Evolutionary conservation across 2,329 filamentous ascomycete species (phyloP).

Genomic region (Neofusicoccum kwambonambiense): DNA sequence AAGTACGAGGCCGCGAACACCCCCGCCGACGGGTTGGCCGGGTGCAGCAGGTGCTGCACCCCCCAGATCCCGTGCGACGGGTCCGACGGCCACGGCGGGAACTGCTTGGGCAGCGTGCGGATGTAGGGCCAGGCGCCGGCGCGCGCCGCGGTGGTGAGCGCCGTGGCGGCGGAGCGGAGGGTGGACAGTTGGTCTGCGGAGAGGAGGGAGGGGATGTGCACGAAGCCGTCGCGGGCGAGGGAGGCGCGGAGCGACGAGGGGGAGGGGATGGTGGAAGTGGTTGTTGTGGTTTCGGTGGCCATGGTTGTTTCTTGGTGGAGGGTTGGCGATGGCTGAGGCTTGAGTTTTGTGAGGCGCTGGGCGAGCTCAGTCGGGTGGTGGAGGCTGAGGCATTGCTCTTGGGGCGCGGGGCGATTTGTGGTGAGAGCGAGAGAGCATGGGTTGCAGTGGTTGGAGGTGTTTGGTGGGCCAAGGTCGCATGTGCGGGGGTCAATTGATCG

Average conservation of each 20-base stretch:
- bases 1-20: slow-evolving; percentile 73
- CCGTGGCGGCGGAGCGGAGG: slow-evolving; percentile 60
- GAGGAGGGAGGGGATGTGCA: slow-evolving; percentile 67
- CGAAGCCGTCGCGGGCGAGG: slow-evolving; percentile 72
- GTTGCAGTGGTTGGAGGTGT: background rate
- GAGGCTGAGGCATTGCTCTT: background rate
- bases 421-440: background rate
- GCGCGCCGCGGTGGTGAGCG: slow-evolving; percentile 62
- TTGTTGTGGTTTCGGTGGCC: background rate
- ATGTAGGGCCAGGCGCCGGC: slow-evolving; percentile 76
- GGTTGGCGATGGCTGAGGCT: background rate
- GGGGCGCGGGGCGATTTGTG: background rate
- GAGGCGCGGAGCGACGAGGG: slow-evolving; percentile 46
- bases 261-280: slow-evolving; percentile 24
- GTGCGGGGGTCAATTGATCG: slow-evolving; percentile 5
- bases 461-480: slow-evolving; percentile 9
- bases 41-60: slow-evolving; percentile 81
- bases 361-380: background rate
- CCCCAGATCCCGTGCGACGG: slow-evolving; percentile 75
- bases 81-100: slow-evolving; percentile 75
- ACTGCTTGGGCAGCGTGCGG: slow-evolving; percentile 84
- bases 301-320: background rate
- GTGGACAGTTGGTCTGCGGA: slow-evolving; percentile 52
- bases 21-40: slow-evolving; percentile 60
- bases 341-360: background rate